phyloP scores from a whole-genome alignment of 2,329 filamentous ascomycete species.

The Arthrinium phaeospermum region DNA sequence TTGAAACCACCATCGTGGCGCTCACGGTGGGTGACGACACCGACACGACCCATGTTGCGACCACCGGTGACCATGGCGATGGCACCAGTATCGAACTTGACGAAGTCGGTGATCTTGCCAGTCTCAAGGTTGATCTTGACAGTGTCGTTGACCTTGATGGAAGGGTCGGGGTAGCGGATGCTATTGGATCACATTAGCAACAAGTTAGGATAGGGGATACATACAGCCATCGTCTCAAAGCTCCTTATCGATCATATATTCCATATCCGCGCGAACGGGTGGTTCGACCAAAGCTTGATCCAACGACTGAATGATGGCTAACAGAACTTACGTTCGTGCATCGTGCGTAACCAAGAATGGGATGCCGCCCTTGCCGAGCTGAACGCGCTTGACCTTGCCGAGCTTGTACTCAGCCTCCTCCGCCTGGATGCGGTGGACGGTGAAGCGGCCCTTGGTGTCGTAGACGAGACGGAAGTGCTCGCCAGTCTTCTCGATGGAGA shows the following conservation, averaged over 20 bases:
- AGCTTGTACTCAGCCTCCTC: conserved; percentile 99
- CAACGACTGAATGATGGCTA: conserved; percentile 99
- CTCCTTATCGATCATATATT: conserved; percentile 40
- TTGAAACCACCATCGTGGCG: conserved; percentile 99
- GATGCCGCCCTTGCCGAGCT: conserved; percentile 99
- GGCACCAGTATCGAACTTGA: conserved; percentile 98
- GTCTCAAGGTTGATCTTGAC: conserved; percentile 98
- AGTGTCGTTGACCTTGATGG: conserved; percentile 99
- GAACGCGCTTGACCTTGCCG: conserved; percentile 99
- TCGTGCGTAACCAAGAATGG: conserved; percentile 99
- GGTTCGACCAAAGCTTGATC: conserved; percentile 94
- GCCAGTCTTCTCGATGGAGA: conserved; percentile 99
- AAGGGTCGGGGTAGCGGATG: conserved; percentile 98
- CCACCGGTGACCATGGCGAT: conserved; percentile 99
- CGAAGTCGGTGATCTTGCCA: conserved; percentile 97
- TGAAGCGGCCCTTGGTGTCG: conserved; percentile 99
- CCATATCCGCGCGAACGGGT: conserved; percentile 33
- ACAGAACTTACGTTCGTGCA: conserved; percentile 99
- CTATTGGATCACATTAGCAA: conserved; percentile 61
- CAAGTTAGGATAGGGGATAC: conserved; percentile 41
- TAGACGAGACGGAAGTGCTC: conserved; percentile 99
- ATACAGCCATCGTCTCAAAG: conserved; percentile 60
- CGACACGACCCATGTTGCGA: conserved; percentile 99
- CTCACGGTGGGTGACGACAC: conserved; percentile 99
- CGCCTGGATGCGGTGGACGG: conserved; percentile 97